Conservation (phyloP, 495 filamentous ascomycete species). For the Trichoderma asperelloides region DNA sequence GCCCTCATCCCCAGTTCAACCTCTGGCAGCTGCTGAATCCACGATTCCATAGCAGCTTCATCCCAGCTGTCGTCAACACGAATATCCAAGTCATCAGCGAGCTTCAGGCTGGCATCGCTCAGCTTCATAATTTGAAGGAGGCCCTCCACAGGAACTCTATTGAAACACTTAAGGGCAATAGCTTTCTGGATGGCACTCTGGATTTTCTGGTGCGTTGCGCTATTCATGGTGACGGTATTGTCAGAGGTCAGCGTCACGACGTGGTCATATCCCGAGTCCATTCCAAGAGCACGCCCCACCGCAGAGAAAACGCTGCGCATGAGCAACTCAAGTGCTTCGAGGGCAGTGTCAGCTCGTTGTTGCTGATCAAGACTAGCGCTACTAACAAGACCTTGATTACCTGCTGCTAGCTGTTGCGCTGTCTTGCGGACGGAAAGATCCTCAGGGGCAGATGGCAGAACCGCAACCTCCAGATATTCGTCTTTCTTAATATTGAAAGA, state of each 20-base stretch:
- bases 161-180: slow-evolving; percentile 55
- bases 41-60: slow-evolving; percentile 49
- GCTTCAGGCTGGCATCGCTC: slow-evolving; percentile 64
- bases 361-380: slow-evolving; percentile 55
- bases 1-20: slow-evolving; percentile 69
- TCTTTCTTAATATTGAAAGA: slow-evolving; percentile 26
- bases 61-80: slow-evolving; percentile 50
- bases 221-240: slow-evolving; percentile 52
- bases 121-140: slow-evolving; percentile 66
- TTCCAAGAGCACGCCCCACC: slow-evolving; percentile 55
- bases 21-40: slow-evolving; percentile 53
- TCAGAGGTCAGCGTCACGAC: slow-evolving; percentile 38
- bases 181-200: slow-evolving; percentile 65
- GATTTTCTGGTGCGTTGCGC: slow-evolving; percentile 54
- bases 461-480: slow-evolving; percentile 31
- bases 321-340: slow-evolving; percentile 33
- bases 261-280: slow-evolving; percentile 35
- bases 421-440: slow-evolving; percentile 31
- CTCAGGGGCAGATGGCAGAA: slow-evolving; percentile 30
- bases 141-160: slow-evolving; percentile 62
- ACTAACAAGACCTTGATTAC: slow-evolving; percentile 37
- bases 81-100: slow-evolving; percentile 56
- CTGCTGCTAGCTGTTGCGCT: slow-evolving; percentile 30
- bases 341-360: slow-evolving; percentile 65
- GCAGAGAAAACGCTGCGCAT: slow-evolving; percentile 57